Conservation (phyloP, 2,329 filamentous ascomycete species). For the Aspergillus proliferans region DNA sequence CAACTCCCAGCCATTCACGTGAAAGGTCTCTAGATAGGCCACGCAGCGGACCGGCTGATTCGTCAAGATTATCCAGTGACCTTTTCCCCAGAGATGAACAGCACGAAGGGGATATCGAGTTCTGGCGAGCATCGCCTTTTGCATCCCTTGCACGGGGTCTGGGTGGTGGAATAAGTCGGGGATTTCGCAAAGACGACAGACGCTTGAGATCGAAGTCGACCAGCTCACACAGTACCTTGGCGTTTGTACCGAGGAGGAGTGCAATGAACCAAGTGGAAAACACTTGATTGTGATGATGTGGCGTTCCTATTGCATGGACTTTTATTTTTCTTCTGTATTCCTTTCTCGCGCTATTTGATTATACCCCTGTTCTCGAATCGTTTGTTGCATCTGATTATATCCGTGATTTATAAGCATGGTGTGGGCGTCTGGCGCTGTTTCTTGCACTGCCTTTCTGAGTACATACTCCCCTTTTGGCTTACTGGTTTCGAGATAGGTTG, state of each 20-base stretch:
- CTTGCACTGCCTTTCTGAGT: too few relatives aligned
- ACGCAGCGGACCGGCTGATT: constrained; percentile 8
- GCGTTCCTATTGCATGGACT: too few relatives aligned
- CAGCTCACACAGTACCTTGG: neutral
- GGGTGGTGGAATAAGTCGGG: constrained; percentile 38
- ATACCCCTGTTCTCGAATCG: too few relatives aligned
- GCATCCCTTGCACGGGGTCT: constrained; percentile 37
- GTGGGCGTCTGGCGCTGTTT: too few relatives aligned
- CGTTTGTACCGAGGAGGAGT: constrained; percentile 18
- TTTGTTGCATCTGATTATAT: too few relatives aligned
- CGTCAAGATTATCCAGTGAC: constrained; percentile 8
- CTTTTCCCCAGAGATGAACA: constrained; percentile 17
- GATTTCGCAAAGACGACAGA: constrained; percentile 28
- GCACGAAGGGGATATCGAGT: constrained; percentile 28
- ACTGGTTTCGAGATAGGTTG: too few relatives aligned
- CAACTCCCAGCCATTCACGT: constrained; percentile 15
- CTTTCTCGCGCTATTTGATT: too few relatives aligned
- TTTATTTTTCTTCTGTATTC: too few relatives aligned
- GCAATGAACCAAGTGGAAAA: constrained; percentile 21
- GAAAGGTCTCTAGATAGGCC: constrained; percentile 11
- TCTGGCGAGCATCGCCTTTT: constrained; percentile 34
- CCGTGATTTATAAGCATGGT: too few relatives aligned
- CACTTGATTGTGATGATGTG: too few relatives aligned
- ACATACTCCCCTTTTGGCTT: too few relatives aligned
- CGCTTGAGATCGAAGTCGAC: constrained; percentile 18